Percentiles rank a stretch among this genome's conserved stretches.
phyloP scores from a whole-genome alignment of 2,329 filamentous ascomycete species.

The Exophiala sp. region DNA sequence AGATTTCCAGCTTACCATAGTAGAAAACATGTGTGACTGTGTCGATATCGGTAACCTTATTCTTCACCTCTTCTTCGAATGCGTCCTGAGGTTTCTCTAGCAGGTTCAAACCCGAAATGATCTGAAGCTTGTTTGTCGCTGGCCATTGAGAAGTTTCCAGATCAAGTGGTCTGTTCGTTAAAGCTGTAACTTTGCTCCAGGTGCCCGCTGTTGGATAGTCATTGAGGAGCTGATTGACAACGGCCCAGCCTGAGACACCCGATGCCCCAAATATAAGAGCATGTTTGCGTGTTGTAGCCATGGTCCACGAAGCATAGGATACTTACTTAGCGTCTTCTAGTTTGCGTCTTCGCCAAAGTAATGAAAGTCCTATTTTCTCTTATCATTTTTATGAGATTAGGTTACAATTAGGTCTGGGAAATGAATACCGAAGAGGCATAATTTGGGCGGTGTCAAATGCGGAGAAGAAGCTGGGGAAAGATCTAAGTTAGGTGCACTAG shows the following conservation, averaged over 20 bases:
- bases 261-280: conserved; percentile 43
- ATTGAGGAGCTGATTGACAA: conserved; percentile 39
- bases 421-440: no score
- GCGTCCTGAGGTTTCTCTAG: conserved; percentile 15
- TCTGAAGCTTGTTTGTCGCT: conserved; percentile 32
- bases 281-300: conserved; percentile 14
- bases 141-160: conserved; percentile 38
- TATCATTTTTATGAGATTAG: no score
- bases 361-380: no score
- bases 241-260: conserved; percentile 44
- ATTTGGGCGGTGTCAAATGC: no score
- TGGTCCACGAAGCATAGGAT: neutral
- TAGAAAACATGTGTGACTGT: conserved; percentile 40
- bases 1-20: conserved; percentile 3
- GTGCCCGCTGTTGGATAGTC: conserved; percentile 34
- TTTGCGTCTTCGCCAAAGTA: no score
- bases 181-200: conserved; percentile 39
- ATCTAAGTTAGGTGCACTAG: no score
- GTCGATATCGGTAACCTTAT: conserved; percentile 34
- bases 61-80: conserved; percentile 20
- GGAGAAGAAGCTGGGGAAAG: no score
- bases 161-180: conserved; percentile 40
- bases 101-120: conserved; percentile 41
- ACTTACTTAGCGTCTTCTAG: no score
- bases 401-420: no score